Evolutionary conservation across 2,329 filamentous ascomycete species (phyloP).

Genomic region (Apiospora malaysiana): DNA sequence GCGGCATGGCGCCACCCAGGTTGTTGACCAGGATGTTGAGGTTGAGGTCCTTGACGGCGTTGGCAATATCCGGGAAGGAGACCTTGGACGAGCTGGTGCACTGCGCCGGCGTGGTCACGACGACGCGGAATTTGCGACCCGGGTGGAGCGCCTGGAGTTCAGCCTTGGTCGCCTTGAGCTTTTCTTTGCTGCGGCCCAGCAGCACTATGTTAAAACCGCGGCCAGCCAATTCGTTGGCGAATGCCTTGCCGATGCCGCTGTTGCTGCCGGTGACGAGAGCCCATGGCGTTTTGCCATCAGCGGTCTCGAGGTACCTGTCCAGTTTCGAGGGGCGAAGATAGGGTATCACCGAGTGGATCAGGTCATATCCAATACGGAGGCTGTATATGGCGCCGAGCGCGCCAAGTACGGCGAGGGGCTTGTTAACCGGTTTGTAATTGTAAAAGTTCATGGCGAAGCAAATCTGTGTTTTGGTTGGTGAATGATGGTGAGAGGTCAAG

Average conservation of each 20-base stretch:
- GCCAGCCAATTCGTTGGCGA: constrained; percentile 53
- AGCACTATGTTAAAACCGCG: constrained; percentile 62
- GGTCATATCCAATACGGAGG: constrained; percentile 1
- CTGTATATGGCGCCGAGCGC: constrained; percentile 14
- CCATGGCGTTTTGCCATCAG: constrained; percentile 36
- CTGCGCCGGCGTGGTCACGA: constrained; percentile 39
- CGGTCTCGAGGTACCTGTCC: constrained; percentile 22
- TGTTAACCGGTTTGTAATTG: neutral
- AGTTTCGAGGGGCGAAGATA: constrained; percentile 19
- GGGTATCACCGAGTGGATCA: neutral
- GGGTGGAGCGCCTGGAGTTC: constrained; percentile 46
- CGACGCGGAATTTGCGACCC: constrained; percentile 40
- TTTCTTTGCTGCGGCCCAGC: constrained; percentile 54
- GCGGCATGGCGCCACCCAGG: constrained; percentile 45
- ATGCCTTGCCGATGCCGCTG: constrained; percentile 56
- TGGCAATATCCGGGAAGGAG: constrained; percentile 9
- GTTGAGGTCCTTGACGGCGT: constrained; percentile 41
- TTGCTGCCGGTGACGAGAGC: constrained; percentile 56
- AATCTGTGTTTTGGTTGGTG: neutral
- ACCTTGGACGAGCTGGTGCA: neutral
- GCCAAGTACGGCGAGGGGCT: constrained; percentile 18
- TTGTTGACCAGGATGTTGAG: constrained; percentile 64
- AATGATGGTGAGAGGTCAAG: neutral
- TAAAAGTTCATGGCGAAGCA: neutral
- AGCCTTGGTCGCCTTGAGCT: constrained; percentile 46